A percentile compares a stretch with the other conserved stretches of the same genome.
phyloP scores from a whole-genome alignment of 257 asterid genomes.

The Solanum pennellii region DNA sequence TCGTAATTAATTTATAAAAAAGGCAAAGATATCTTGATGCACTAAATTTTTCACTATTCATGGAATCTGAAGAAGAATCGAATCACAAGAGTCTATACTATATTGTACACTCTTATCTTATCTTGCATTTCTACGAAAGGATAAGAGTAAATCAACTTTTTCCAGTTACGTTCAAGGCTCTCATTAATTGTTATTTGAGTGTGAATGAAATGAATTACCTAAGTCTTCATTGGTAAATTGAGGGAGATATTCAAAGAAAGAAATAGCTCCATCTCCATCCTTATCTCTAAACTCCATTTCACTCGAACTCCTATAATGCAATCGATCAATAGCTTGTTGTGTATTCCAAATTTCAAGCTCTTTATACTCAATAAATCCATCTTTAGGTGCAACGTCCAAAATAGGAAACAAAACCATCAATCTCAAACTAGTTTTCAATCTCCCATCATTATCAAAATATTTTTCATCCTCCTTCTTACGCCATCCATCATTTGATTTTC shows the following conservation, averaged over 20 bases:
- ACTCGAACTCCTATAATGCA: conserved; percentile 4
- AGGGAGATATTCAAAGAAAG: conserved; percentile 24
- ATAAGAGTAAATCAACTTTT: too few relatives aligned
- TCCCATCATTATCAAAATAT: conserved; percentile 11
- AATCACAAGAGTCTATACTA: not conserved
- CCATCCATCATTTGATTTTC: not conserved
- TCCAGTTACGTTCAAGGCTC: too few relatives aligned
- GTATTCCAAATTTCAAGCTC: conserved; percentile 24
- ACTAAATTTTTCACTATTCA: not conserved
- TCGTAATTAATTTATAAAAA: not conserved
- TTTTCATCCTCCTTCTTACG: not conserved
- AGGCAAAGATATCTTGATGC: not conserved
- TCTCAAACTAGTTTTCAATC: conserved; percentile 10
- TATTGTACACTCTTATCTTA: too few relatives aligned
- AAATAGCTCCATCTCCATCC: conserved; percentile 23
- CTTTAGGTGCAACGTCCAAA: conserved; percentile 12
- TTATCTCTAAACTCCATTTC: conserved; percentile 14
- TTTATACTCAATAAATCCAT: conserved; percentile 15
- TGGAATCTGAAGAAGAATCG: not conserved
- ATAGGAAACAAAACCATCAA: conserved; percentile 22
- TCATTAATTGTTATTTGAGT: not conserved
- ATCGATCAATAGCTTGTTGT: conserved; percentile 15
- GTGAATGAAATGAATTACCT: not conserved
- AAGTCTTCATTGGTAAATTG: conserved; percentile 11
- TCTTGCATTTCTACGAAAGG: too few relatives aligned